A percentile compares a stretch with the other conserved stretches of the same genome.
Conservation (phyloP, 352 stramenopile genomes). For the Phytophthora constricta region DNA sequence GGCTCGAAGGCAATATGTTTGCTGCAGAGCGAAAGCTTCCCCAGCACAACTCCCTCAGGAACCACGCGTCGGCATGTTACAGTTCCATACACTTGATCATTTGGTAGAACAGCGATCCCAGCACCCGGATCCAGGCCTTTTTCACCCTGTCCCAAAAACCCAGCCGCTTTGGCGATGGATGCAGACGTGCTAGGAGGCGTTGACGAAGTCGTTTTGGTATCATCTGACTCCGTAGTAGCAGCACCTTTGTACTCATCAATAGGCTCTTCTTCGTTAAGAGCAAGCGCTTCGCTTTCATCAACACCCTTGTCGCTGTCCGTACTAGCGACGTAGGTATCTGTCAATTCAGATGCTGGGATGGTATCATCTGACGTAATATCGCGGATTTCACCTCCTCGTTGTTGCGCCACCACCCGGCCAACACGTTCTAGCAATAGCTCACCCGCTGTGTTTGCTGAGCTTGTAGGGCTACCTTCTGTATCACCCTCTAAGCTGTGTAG, state of each 20-base stretch:
- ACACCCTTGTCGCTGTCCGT: constrained; percentile 22
- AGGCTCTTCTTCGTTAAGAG: constrained; percentile 23
- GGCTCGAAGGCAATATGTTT: constrained; percentile 79
- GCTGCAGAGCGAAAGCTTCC: constrained; percentile 65
- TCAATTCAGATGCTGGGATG: constrained; percentile 27
- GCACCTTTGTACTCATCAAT: constrained; percentile 33
- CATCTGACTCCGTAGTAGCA: constrained; percentile 3
- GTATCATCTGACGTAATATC: constrained; percentile 75
- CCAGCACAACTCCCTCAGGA: constrained; percentile 73
- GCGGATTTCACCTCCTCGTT: constrained; percentile 78
- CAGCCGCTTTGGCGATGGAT: constrained; percentile 11
- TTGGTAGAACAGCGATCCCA: constrained; percentile 55
- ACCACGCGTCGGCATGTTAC: constrained; percentile 76
- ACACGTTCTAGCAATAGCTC: constrained; percentile 70
- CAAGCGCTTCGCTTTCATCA: constrained; percentile 14
- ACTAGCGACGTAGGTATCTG: constrained; percentile 36
- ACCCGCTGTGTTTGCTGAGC: constrained; percentile 30
- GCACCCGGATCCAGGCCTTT: constrained; percentile 75
- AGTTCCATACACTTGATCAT: constrained; percentile 73
- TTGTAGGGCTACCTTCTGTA: constrained; percentile 26
- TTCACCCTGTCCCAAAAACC: constrained; percentile 40
- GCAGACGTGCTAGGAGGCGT: constrained; percentile 6
- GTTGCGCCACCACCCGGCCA: constrained; percentile 71
- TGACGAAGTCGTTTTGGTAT: constrained; percentile 11
- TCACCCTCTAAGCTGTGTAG: constrained; percentile 48